These are phyloP conservation scores for Nannochloropsis granulata DNA, from an alignment of 108 stramenopile genomes.

Conservation along the genomic window DNA sequence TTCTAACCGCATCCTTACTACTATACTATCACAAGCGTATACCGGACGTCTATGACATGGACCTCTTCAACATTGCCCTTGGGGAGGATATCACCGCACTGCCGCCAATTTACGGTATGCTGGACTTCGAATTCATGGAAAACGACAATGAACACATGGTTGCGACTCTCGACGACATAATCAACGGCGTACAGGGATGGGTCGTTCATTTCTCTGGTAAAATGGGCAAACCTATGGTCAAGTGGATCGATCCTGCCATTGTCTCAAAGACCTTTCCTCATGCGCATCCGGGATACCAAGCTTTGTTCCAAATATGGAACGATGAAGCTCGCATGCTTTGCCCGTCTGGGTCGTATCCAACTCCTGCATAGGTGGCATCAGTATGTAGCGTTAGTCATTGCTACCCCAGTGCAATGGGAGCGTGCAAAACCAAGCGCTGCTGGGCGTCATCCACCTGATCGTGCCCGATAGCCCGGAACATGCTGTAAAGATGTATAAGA, in stretches of 20 bases:
- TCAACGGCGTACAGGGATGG: not conserved
- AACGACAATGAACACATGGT: not conserved
- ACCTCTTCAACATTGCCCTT: not conserved
- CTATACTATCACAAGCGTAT: not conserved
- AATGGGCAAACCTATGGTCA: not conserved
- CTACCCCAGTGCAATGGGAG: no score
- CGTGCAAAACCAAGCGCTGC: no score
- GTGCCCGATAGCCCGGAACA: no score
- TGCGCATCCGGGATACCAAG: not conserved
- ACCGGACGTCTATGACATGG: not conserved
- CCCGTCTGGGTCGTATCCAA: not conserved
- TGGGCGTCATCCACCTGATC: no score
- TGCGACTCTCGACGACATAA: not conserved
- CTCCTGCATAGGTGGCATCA: no score
- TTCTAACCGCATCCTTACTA: no score
- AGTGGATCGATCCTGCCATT: not conserved
- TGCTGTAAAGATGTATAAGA: no score
- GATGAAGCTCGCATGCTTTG: not conserved
- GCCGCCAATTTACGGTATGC: not conserved
- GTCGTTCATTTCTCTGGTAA: not conserved
- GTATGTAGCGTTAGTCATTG: no score
- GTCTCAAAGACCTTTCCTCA: not conserved
- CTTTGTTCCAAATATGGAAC: not conserved
- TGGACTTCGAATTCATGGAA: not conserved
- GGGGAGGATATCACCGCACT: not conserved